Base-by-base conservation (phyloP, 345 rosid species). In the Physaria fendleri region DNA sequence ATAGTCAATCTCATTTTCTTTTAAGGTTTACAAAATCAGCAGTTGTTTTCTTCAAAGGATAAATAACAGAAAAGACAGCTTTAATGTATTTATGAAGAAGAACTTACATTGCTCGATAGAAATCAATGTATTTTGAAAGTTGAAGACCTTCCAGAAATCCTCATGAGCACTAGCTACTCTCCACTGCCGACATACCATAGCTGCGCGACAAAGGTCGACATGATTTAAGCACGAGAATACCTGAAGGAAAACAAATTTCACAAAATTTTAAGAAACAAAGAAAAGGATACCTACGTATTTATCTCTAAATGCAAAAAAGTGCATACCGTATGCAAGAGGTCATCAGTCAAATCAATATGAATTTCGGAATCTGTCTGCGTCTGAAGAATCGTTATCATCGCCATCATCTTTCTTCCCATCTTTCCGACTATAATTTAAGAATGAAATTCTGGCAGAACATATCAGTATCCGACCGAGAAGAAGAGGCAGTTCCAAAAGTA, bases 111-210 rank as follows among this genome's bases (percentile, higher is more conserved):
- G 94, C 57, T 86, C 95, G 9, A 78, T 41, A 20, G 96, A 83
- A 62, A 90, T 80, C 59, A 81, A 85, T 58, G 73, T 79, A 60
- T 83, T 76, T 73, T 87, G 88, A 72, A 93, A 90, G 76, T 87
- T 81, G 79, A 93, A 78, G 78, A 81, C 74, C 76, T 78, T 93
- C 99, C 99, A 93, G 52, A 93, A 89, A 65, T 87, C 97, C 74
- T 93, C 99, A 78, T 93, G 97, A 44, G 90, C 81, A 69, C 92
- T 89, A 65, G 96, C 96, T 55, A 71, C 71, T 79, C 84, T 84
- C 97, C 99, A 93, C 81, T 87, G 97, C 62, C 84, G 77, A 77
- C 99, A 90, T 29, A 89, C 99, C 78, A 82, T 79, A 35, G 95
- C 97, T 59, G 96, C 88, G 45, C 81, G 83, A 65, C 97, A 87